A percentile compares a stretch with the other conserved stretches of the same genome.
These are phyloP conservation scores for Harringtonia lauricola DNA, from an alignment of 2,329 filamentous ascomycete genomes.

Conservation along the genomic window DNA sequence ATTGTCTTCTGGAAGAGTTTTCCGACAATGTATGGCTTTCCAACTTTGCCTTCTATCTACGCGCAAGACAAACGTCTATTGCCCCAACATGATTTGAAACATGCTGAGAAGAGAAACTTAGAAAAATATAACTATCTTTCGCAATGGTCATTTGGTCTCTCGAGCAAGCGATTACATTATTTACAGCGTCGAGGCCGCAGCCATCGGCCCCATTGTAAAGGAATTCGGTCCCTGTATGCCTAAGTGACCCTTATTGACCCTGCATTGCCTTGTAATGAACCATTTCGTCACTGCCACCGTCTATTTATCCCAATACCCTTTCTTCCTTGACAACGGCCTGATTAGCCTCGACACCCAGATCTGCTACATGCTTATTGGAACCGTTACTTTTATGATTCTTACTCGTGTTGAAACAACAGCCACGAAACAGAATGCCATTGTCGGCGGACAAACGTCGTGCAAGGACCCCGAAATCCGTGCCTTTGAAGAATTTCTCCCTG, in stretches of 20 bases:
- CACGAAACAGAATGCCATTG: slow-evolving; percentile 88
- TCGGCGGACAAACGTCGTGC: slow-evolving; percentile 95
- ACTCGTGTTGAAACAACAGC: slow-evolving; percentile 38
- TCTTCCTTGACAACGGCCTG: background rate
- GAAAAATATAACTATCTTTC: slow-evolving; percentile 78
- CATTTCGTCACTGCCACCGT: background rate
- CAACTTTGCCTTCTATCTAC: slow-evolving; percentile 8
- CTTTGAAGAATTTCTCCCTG: slow-evolving; percentile 79
- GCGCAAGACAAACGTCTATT: slow-evolving; percentile 13
- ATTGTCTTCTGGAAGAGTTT: slow-evolving; percentile 72
- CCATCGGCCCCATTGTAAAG: slow-evolving; percentile 78
- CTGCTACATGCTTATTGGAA: background rate
- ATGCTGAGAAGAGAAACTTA: slow-evolving; percentile 43
- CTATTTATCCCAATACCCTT: background rate
- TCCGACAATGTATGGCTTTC: slow-evolving; percentile 61
- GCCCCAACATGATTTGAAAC: slow-evolving; percentile 14
- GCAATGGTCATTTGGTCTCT: slow-evolving; percentile 92
- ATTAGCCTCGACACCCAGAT: background rate
- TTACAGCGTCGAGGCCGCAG: slow-evolving; percentile 92
- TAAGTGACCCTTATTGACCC: slow-evolving; percentile 5
- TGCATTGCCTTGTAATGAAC: background rate
- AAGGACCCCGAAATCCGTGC: slow-evolving; percentile 93
- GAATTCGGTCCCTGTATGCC: slow-evolving; percentile 84
- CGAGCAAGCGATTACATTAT: slow-evolving; percentile 97
- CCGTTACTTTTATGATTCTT: slow-evolving; percentile 7